Conservation (phyloP, 1,284 basidiomycete genomes). For the Porodaedalea pini region DNA sequence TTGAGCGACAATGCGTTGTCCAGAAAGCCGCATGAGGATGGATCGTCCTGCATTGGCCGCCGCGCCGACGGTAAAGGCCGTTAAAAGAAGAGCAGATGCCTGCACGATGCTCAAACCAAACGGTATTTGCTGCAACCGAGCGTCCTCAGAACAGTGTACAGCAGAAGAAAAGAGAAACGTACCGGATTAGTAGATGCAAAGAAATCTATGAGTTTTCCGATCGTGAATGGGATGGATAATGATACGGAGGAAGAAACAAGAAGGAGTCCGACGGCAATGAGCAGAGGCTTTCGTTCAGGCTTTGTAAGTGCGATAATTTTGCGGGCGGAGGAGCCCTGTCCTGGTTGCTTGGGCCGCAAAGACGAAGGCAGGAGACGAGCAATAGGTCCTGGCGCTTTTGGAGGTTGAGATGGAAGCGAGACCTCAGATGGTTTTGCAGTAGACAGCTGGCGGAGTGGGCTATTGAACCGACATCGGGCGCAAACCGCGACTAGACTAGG, state of each 20-base stretch:
- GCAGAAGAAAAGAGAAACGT: constrained; percentile 30
- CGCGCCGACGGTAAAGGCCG: constrained; percentile 86
- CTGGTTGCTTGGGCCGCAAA: constrained; percentile 28
- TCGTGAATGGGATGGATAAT: constrained; percentile 87
- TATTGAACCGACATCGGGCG: too few relatives aligned
- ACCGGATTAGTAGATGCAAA: constrained; percentile 74
- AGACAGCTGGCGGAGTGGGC: too few relatives aligned
- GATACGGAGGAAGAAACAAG: constrained; percentile 76
- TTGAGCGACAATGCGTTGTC: constrained; percentile 89
- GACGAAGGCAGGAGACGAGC: constrained; percentile 27
- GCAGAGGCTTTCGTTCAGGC: constrained; percentile 73
- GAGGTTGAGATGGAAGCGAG: too few relatives aligned
- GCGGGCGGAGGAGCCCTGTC: constrained; percentile 57
- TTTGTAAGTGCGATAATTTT: constrained; percentile 76
- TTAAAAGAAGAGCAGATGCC: constrained; percentile 73
- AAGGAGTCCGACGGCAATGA: constrained; percentile 65
- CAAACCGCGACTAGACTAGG: too few relatives aligned
- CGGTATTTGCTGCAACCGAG: constrained; percentile 59
- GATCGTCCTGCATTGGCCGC: constrained; percentile 84
- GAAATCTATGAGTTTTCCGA: constrained; percentile 90
- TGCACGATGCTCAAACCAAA: constrained; percentile 75
- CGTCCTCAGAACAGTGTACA: constrained; percentile 5
- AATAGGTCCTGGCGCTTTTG: constrained; percentile 34
- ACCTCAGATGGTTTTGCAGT: too few relatives aligned
- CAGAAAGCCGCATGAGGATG: constrained; percentile 84